These are phyloP conservation scores for Pythium periplocum DNA, from an alignment of 352 stramenopile genomes.

Conservation along the genomic window DNA sequence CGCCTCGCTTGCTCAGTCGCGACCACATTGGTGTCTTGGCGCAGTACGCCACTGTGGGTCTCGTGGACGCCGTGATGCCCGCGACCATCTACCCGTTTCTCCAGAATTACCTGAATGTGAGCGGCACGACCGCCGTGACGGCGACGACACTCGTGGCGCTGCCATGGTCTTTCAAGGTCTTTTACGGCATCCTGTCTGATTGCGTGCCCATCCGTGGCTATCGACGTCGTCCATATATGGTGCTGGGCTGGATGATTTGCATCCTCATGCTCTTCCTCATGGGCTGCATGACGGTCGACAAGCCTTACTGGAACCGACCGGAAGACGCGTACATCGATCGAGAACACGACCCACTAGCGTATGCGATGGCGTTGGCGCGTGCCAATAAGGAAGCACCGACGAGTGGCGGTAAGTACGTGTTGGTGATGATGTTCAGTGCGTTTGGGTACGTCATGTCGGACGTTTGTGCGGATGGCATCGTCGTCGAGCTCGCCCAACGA, in stretches of 20 bases:
- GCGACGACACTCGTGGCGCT: constrained; percentile 23
- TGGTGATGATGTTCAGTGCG: constrained; percentile 71
- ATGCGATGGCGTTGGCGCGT: background rate
- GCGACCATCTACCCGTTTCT: constrained; percentile 41
- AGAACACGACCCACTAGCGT: constrained; percentile 2
- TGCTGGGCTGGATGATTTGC: constrained; percentile 28
- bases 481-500: constrained; percentile 34
- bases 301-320: constrained; percentile 20
- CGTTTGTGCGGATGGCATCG: constrained; percentile 54
- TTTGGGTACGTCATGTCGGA: constrained; percentile 76
- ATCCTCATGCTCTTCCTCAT: constrained; percentile 26
- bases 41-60: constrained; percentile 30
- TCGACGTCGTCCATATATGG: constrained; percentile 32
- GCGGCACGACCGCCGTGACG: constrained; percentile 15
- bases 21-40: constrained; percentile 23
- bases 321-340: constrained; percentile 5
- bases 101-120: constrained; percentile 35
- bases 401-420: constrained; percentile 43
- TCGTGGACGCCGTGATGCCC: constrained; percentile 26
- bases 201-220: constrained; percentile 30
- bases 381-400: constrained; percentile 12
- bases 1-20: constrained; percentile 19
- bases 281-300: constrained; percentile 16
- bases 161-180: constrained; percentile 27
- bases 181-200: constrained; percentile 32